Evolutionary conservation across 768 basidiomycete species (phyloP), one percentile per base, ranked within the genome.

Genomic region (Mycena rosella): DNA sequence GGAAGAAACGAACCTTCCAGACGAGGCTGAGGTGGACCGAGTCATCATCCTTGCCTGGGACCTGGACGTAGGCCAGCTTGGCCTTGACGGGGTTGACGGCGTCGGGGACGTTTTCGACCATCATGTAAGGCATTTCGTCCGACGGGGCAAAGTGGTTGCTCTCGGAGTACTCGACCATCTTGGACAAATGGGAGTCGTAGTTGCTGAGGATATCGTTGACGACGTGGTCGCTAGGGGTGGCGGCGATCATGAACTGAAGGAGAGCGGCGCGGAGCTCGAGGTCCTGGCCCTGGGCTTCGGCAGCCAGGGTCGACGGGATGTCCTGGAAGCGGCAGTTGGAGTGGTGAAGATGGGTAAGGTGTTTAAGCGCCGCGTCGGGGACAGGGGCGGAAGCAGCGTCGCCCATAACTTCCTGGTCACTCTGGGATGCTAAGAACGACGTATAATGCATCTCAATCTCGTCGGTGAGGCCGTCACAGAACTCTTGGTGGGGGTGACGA

Each of bases 1-100:
- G 42, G 10, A 13, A n/a, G 17, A 5, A 10, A 74, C 82, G 20
- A 38, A 89, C 89, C 85, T 90, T 92, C 94, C 93, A 98, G 5
- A 95, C 95, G 68, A 95, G 87, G 74, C 87, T 84, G 42, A 97
- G 85, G 30, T 86, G 83, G 13, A 87, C 85, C 34, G 80, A 79
- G 24, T 86, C 87, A n/a, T 36, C 65, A 20, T 86, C 79, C 42
- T 88, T 84, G 51, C 83, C 84, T 17, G 95, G 94, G 13, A 96
- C 89, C 75, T 96, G 94, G 22, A 94, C 83, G 76, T 95, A 96
- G 0, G 91, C 92, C 63, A 96, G 79, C 64, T 85, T 86, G 2
- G 90, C 90, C 81, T 94, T 93, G 74, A 96, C 95, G 13, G 95
- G 91, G 70, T 85, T 89, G 61, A 95, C 86, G 2, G 96, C 78